Base-by-base conservation (phyloP, 176 grass and related monocot genomes). In the Stipa capillata region DNA sequence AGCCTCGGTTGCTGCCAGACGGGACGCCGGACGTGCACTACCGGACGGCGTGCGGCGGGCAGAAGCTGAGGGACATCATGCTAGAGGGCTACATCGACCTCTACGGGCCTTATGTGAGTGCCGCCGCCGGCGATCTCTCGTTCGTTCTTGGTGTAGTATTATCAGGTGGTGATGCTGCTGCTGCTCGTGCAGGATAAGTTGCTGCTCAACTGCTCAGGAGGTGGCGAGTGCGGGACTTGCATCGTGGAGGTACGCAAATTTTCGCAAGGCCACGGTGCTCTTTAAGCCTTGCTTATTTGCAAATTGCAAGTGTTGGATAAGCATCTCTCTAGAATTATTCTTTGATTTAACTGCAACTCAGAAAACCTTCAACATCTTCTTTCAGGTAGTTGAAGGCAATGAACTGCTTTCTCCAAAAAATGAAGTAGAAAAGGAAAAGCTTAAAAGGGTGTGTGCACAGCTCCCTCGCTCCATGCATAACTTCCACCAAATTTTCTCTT, bases 21-120 rank as follows among this genome's bases (percentile, higher is more conserved):
- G 90, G 95, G 55, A 86, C 92, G 80, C 89, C 89, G 57, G 95
- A 97, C 86, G 83, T 97, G 41, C 92, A 91, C 40, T 98, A 92
- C 71, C 66, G 95, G 72, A 83, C 89, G 68, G 89, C 95, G 57
- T 29, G 85, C 82, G 92, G 95, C 57, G 92, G 92, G 36, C 87
- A 92, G 87, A 98, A 92, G 81, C 87, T 98, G 61, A 86, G 95
- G 82, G 92, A 98, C 73, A 89, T 98, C 82, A 98, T 98, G 92
- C 77, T 98, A 29, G 69, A 94, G 8, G 43, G 32, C 3, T 65
- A 87, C 74, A 94, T 98, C 78, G 92, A 98, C 85, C 87, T 98
- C 63, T 94, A 98, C 79, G 92, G 95, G 23, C 95, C 95, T 37
- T 92, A 98, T 71, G 95, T 98, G 58, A 82, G 85, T 52, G 29